Evolutionary conservation across 352 stramenopile species (phyloP), one percentile per base, ranked within the genome.

Genomic region (Plasmopara muralis): DNA sequence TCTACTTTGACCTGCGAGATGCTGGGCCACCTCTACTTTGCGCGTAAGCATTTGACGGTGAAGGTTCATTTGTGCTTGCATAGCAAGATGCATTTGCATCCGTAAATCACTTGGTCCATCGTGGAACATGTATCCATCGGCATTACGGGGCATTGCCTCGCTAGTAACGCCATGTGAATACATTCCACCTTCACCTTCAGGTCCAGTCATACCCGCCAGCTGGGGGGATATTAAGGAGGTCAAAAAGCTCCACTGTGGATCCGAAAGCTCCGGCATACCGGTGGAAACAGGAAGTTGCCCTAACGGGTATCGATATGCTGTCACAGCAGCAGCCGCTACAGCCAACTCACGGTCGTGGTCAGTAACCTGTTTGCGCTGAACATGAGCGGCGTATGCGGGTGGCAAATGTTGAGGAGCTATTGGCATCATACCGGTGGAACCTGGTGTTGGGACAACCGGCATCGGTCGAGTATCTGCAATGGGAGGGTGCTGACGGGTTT

Each of bases 61-160:
- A 35, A 94, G 56, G 42, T 88, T 89, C 83, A 94, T 94, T 48
- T 94, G 83, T 47, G 81, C 77, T 57, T 92, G 82, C 81, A 94
- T 92, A 15, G 80, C 79, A 59, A 90, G 55, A 52, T 93, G 83
- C 77, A 92, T 92, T 55, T 91, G 80, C 58, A 90, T 55, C 38
- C 89, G 83, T 29, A 91, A 52, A 47, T 91, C 76, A 3, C 55
- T 73, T 15, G 75, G 53, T 20, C 81, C 73, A 25, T 85, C 72
- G 5, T 87, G 62, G 28, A 90, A 60, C 56, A 77, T 56, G 62
- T 87, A 87, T 47, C 66, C 53, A 15, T 84, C 72, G 13, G 53
- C 38, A 42, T 50, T 25, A 43, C 20, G 58, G 25, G 46, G 40
- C 28, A 74, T 53, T 14, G 67, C 53, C 16, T 85, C 73, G 12